phyloP scores from a whole-genome alignment of 768 basidiomycete genomes.

The Trametes punicea region DNA sequence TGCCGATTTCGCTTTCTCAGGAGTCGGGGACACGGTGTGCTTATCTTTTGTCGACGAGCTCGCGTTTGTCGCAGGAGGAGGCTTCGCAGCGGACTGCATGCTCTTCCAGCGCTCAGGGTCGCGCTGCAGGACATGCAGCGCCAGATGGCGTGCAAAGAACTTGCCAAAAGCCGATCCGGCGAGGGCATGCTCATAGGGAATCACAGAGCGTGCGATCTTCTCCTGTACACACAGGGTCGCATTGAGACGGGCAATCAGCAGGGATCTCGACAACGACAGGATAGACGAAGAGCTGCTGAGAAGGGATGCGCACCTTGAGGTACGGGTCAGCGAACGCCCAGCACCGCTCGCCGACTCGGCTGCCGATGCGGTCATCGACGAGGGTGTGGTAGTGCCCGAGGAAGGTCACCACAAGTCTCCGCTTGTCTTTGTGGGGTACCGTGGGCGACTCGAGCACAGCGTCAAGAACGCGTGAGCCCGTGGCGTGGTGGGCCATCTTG shows the following conservation, averaged over 20 bases:
- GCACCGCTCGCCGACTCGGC: constrained; percentile 84
- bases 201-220: constrained; percentile 82
- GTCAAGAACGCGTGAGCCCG: constrained; percentile 77
- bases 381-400: constrained; percentile 77
- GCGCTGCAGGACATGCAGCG: constrained; percentile 73
- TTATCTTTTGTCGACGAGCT: no score
- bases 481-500: constrained; percentile 58
- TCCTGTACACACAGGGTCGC: constrained; percentile 55
- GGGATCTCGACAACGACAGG: neutral
- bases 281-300: neutral
- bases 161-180: constrained; percentile 81
- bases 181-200: constrained; percentile 67
- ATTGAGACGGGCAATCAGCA: neutral
- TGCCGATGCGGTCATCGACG: constrained; percentile 88
- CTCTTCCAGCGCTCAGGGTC: constrained; percentile 84
- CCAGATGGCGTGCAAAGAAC: constrained; percentile 78
- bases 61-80: constrained; percentile 28
- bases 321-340: constrained; percentile 93
- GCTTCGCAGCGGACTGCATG: constrained; percentile 39
- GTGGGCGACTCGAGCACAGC: constrained; percentile 66
- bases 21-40: no score
- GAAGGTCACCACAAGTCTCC: constrained; percentile 69
- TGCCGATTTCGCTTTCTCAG: neutral
- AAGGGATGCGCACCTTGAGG: constrained; percentile 59
- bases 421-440: constrained; percentile 60